Evolutionary conservation across 768 basidiomycete genomes (phyloP), one percentile per base, ranked within the genome.

Genomic region (Trametes punicea): DNA sequence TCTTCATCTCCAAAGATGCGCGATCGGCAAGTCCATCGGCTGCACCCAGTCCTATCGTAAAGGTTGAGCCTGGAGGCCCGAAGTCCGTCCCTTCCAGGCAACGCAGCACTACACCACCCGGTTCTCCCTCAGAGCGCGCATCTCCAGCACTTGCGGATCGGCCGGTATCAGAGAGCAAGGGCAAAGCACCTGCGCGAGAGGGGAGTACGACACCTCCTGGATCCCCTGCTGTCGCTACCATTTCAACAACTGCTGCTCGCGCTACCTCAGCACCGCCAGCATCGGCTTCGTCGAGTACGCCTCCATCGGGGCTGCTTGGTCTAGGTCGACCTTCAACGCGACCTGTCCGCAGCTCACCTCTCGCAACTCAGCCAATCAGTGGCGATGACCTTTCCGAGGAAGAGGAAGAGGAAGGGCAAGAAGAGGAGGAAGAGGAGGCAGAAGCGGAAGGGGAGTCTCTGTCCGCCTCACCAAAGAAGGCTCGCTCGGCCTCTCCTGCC

Each of bases 281-380:
- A 18, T 56, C 72, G 3, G 57, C 68, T 18, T 65, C 66, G 13
- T 55, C 63, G 6, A 55, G 65, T 2, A 38, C 46, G 6, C 62
- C 67, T 18, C 29, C 59, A 13, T 42, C 48, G 13, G 75, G 81
- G 20, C 70, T 74, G 2, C 67, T 84, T 29, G 77, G 77, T 21
- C 66, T 79, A 16, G 81, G 83, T 18, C 76, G 86, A 34, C 82
- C 82, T 1, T 84, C 79, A 44, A 78, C 87, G 7, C 80, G 84
- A 6, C 88, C 88, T 0, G 69, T 77, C 3, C 82, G 87, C n/a
- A 91, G 90, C 61, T 90, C 90, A 3, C 90, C 90, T 1, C 73
- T 91, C 46, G 84, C 89, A 4, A 82, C 70, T 54, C 74, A 77
- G 5, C 49, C 73, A 73, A 52, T 80, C 75, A 59, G 61, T 23